Conservation (phyloP, 1,139 yeast genomes). For the Candida neerlandica region DNA sequence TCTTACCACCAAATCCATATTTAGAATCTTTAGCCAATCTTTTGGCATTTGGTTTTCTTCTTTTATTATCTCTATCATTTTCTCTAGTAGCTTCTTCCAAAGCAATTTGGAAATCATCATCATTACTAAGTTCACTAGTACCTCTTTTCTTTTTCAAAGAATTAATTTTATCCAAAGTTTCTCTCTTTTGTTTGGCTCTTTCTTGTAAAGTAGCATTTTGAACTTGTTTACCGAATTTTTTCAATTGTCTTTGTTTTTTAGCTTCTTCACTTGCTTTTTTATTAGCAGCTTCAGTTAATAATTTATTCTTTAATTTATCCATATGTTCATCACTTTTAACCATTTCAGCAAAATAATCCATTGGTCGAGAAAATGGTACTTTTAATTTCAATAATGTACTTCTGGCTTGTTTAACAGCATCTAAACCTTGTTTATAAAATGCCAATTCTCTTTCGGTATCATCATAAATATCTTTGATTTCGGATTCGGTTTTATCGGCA, state of each 20-base stretch:
- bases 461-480: constrained; percentile 87
- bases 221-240: constrained; percentile 97
- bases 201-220: constrained; percentile 92
- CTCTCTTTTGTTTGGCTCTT: constrained; percentile 92
- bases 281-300: constrained; percentile 83
- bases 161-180: constrained; percentile 87
- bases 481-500: constrained; percentile 57
- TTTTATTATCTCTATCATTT: constrained; percentile 40
- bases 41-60: constrained; percentile 62
- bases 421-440: constrained; percentile 89
- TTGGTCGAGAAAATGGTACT: constrained; percentile 89
- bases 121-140: constrained; percentile 66
- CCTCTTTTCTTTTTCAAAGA: constrained; percentile 86
- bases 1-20: constrained; percentile 69
- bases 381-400: constrained; percentile 62
- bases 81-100: constrained; percentile 82
- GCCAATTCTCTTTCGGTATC: constrained; percentile 77
- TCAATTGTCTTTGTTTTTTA: constrained; percentile 88
- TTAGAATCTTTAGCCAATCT: constrained; percentile 68
- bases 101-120: constrained; percentile 70
- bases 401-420: constrained; percentile 78
- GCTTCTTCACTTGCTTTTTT: constrained; percentile 94
- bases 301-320: constrained; percentile 86
- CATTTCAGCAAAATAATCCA: constrained; percentile 98
- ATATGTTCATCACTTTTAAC: constrained; percentile 96